These are phyloP conservation scores for Cladochytrium tenue DNA, from an alignment of 371 early-diverging fungal species.

Conservation along the genomic window DNA sequence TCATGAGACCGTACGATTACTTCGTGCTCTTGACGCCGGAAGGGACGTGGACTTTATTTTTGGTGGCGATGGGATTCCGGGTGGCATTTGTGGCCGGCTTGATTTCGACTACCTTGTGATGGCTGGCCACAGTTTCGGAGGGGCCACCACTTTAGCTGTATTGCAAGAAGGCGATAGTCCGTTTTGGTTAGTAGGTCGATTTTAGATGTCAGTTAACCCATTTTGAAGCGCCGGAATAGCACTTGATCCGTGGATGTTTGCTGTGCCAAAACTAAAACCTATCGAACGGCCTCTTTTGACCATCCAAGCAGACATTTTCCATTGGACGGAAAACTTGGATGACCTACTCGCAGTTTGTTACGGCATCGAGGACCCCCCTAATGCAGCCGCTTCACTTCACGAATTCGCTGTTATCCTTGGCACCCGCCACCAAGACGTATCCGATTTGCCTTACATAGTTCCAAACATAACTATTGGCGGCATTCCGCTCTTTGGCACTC, in stretches of 20 bases:
- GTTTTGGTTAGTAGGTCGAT: constrained; percentile 5
- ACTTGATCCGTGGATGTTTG: constrained; percentile 52
- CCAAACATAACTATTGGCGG: neutral
- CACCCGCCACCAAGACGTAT: constrained; percentile 25
- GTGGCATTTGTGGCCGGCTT: constrained; percentile 33
- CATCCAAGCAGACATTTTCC: constrained; percentile 37
- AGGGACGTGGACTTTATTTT: neutral
- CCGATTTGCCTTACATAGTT: constrained; percentile 6
- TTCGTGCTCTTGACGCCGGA: neutral
- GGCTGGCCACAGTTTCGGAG: constrained; percentile 67
- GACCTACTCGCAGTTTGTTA: neutral
- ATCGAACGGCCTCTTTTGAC: constrained; percentile 35
- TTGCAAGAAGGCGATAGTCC: constrained; percentile 9
- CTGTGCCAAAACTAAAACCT: constrained; percentile 1
- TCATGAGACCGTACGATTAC: neutral
- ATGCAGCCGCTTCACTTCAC: neutral
- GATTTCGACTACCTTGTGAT: constrained; percentile 46
- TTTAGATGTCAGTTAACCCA: neutral
- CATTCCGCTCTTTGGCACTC: neutral
- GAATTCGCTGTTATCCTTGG: constrained; percentile 13
- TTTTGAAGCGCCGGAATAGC: constrained; percentile 33
- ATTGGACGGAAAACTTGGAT: constrained; percentile 22
- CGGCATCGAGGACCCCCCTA: too few species aligned
- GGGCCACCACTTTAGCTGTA: constrained; percentile 36
- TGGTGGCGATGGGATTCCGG: neutral